Percentiles rank a stretch among this genome's conserved stretches.
phyloP scores from a whole-genome alignment of 192 early-diverging fungal species.

The Linnemannia schmuckeri region DNA sequence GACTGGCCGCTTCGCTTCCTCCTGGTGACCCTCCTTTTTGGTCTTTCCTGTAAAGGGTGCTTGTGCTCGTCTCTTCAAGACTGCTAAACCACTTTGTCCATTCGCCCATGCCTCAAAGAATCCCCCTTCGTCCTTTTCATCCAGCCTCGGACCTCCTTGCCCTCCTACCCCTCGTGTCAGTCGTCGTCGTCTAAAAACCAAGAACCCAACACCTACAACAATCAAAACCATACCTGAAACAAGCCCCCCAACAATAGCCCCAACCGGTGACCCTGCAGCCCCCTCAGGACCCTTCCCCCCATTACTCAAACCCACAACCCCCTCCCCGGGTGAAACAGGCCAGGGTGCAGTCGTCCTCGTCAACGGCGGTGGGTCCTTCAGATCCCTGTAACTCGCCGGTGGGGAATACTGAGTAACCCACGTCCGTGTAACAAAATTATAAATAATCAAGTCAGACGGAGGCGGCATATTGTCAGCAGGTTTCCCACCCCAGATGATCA shows the following conservation, averaged over 20 bases:
- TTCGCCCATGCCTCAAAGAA: too few species aligned
- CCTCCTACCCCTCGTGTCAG: background rate
- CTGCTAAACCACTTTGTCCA: background rate
- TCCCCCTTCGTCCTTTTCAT: background rate
- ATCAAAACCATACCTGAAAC: background rate
- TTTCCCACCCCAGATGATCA: background rate
- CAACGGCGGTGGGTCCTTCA: background rate
- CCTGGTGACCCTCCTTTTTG: too few species aligned
- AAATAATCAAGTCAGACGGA: background rate
- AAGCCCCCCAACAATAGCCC: background rate
- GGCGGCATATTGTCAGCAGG: background rate
- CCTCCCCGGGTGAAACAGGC: background rate
- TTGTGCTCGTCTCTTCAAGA: background rate
- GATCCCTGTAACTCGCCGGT: background rate
- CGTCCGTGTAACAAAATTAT: background rate
- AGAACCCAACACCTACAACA: background rate
- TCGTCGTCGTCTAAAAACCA: background rate
- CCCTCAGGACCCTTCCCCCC: background rate
- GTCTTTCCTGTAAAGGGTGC: background rate
- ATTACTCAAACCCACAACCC: background rate
- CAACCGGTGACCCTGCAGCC: background rate
- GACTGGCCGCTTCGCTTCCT: background rate
- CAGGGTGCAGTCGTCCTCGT: background rate
- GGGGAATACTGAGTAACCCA: background rate
- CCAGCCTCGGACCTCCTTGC: background rate